Base-by-base conservation (phyloP, 164 flowering plant genomes). In the Tetrastigma voinierianum region DNA sequence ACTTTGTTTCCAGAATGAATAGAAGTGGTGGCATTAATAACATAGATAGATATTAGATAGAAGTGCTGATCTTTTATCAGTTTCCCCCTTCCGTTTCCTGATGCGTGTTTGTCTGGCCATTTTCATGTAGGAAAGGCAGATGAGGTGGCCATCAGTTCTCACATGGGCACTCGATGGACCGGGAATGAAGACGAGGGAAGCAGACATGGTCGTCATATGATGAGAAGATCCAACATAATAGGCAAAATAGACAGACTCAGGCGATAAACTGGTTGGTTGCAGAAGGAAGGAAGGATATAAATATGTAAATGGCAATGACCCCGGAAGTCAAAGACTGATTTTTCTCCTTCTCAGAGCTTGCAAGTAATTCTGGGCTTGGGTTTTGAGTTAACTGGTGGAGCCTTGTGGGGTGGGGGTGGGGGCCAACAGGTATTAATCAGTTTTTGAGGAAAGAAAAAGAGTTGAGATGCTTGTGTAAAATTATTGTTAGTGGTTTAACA, bases 101-200 rank as follows among this genome's bases (percentile, higher is more conserved):
- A 32, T 45, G 18, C 1, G 17, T 51, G 9, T 32, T 4, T 46
- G n/a, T n/a, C n/a, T 51, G 40, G 23, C 44, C 57, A 54, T 70
- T 49, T n/a, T 13, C 17, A n/a, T 18, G n/a, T n/a, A n/a, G n/a
- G n/a, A n/a, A n/a, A 44, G 51, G 47, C 77, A 84, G 87, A 72
- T 66, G 83, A 75, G 80, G 84, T 23, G 81, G 72, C 46, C 82
- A 20, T 4, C 80, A 51, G 15, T 77, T 75, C 46, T 67, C 78
- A 21, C 84, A 61, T 66, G 82, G 74, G 32, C 84, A 72, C 32
- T 68, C 80, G 20, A 70, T 75, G 75, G 80, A 79, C 62, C 57
- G 70, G 68, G 80, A 72, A 61, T 73, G 71, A n/a, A n/a, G n/a
- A 67, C 51, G 6, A 69, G 65, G 10, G 57, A 54, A 32, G 51